A percentile compares a stretch with the other conserved stretches of the same genome.
phyloP scores from a whole-genome alignment of 2,329 filamentous ascomycete species.

The Stachybotrys echinatus region DNA sequence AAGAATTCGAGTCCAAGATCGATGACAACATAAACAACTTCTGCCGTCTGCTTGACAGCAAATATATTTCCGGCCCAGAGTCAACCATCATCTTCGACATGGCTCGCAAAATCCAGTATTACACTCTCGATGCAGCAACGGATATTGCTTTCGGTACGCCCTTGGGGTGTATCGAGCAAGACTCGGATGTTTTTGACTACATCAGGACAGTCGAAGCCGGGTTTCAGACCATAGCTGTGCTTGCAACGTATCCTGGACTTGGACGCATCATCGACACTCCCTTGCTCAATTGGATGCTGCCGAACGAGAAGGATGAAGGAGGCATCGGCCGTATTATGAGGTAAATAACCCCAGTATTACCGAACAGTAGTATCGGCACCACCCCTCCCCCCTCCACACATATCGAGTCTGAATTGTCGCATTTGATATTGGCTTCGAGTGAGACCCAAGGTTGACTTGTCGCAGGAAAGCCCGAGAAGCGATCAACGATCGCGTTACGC shows the following conservation, averaged over 20 bases:
- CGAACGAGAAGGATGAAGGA: slow-evolving; percentile 30
- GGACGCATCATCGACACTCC: slow-evolving; percentile 35
- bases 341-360: no score
- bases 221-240: slow-evolving; percentile 36
- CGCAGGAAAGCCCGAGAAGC: neutral
- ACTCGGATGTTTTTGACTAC: slow-evolving; percentile 42
- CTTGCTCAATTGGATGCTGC: slow-evolving; percentile 33
- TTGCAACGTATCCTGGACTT: slow-evolving; percentile 35
- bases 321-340: slow-evolving; percentile 34
- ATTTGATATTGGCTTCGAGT: slow-evolving; percentile 8
- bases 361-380: no score
- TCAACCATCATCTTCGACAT: slow-evolving; percentile 41
- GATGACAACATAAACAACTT: slow-evolving; percentile 41
- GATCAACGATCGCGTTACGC: neutral
- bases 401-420: no score
- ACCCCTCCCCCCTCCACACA: no score
- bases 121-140: slow-evolving; percentile 50
- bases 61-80: slow-evolving; percentile 31
- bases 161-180: slow-evolving; percentile 40
- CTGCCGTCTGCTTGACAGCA: slow-evolving; percentile 38
- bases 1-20: slow-evolving; percentile 15
- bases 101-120: slow-evolving; percentile 45
- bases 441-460: slow-evolving; percentile 8
- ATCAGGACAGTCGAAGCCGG: slow-evolving; percentile 36
- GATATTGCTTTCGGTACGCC: slow-evolving; percentile 43